Evolutionary conservation across 1,284 basidiomycete species (phyloP), one percentile per base, ranked within the genome.

Genomic region (Tylopilus orsonianus): DNA sequence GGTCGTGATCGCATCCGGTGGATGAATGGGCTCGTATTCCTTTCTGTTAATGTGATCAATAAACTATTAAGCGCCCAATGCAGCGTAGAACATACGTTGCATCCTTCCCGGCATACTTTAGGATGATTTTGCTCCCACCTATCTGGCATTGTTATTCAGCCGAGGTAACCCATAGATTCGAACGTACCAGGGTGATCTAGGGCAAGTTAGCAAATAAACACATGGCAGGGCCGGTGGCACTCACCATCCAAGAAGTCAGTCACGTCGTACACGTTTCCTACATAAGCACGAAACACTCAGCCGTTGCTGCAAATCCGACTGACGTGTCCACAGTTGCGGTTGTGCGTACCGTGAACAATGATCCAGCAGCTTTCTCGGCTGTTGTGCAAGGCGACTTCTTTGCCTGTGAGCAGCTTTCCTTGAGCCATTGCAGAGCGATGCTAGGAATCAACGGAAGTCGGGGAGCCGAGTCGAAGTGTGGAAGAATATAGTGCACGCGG

Each of bases 11-110:
- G 90, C 87, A 58, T 93, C 85, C 4, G 90, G 91, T 0, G 92
- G 92, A 61, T 95, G 92, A 36, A 94, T 92, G 8, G 87, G 85
- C 46, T 90, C 89, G 54, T 91, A 92, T 68, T 89, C 90, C 52
- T 55, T 56, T 38, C 66, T 68, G 38, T 38, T 10, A 2, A 29
- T 2, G 8, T 22, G 12, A 39, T 61, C 22, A 61, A 19, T 4
- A 13, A 2, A 6, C 24, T 1, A 12, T 20, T 5, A 8, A 8
- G 2, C 8, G 5, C 8, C 2, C 4, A 9, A 6, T 37, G 22
- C 26, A 27, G 16, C 3, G 19, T 22, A 26, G 10, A 26, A 58
- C 77, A 42, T 55, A 80, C 77, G 87, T 90, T 2, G 85, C 88
- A 54, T 90, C 87, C 59, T 81, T 85, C 18, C 87, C 88, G 0